Base-by-base conservation (phyloP, 331 rosid species). In the Acacia concinna region DNA sequence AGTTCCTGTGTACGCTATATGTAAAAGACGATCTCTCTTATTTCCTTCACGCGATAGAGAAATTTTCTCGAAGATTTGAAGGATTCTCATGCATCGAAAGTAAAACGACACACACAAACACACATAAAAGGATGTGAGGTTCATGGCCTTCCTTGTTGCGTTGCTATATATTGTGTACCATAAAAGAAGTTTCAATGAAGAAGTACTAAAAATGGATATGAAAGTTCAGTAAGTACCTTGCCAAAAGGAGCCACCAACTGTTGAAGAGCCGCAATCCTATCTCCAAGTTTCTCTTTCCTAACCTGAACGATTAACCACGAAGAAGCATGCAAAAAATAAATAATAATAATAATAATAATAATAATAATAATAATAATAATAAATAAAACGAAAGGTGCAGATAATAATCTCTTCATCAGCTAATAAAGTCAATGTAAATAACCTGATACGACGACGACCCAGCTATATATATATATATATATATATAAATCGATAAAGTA, bases 161-260 rank as follows among this genome's bases (percentile, higher is more conserved):
- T 56, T 3, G 3, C 31, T 21, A 9, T n/a, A n/a, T n/a, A n/a
- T 54, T 28, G 38, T 15, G 38, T 15, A 27, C 38, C 38, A 4
- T 62, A 63, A 27, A 27, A 17, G 0, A 63, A 76, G 54, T 4
- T 76, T 35, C 37, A 14, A 14, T 46, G 31, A 21, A 56, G 37
- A 32, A 46, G 49, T 35, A 20, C 71, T 46, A 27, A 35, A 25
- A 20, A 20, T 18, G 38, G 32, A 3, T 14, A 38, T 52, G 34
- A 40, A 44, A 65, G 62, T 49, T 25, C 41, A 38, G 3, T 6
- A 5, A 25, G 32, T 80, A 88, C 98, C 96, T 94, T 94, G 84
- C 98, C 98, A 77, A 91, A 94, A 43, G 98, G 98, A 66, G 98
- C 94, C 25, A 94, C 98, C 87, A 94, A 76, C 83, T 94, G 98